These are phyloP conservation scores for Furcasterigmium furcatum DNA, from an alignment of 2,329 filamentous ascomycete genomes.

Conservation along the genomic window DNA sequence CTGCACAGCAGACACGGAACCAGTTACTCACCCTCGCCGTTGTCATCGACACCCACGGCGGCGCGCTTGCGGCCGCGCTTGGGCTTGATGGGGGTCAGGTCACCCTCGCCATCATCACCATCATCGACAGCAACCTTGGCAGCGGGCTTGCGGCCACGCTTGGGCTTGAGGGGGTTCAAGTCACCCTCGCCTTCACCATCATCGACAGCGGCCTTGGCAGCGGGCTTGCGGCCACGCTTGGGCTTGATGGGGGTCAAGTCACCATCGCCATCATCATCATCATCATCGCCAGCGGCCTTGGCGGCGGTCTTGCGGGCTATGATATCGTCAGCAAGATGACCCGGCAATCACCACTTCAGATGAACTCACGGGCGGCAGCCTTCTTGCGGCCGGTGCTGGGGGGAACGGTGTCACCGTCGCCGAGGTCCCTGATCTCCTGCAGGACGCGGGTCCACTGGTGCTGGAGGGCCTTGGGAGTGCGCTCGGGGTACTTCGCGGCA, in stretches of 20 bases:
- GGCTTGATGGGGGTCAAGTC: conserved; percentile 5
- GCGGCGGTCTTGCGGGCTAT: not conserved
- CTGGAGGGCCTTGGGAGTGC: not conserved
- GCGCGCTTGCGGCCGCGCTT: not conserved
- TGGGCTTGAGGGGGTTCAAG: conserved; percentile 4
- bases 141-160: not conserved
- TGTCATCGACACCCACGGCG: not conserved
- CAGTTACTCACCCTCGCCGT: not conserved
- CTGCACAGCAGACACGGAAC: no score
- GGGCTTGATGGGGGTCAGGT: conserved; percentile 4
- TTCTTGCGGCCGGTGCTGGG: not conserved
- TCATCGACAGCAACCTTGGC: not conserved
- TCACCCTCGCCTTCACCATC: not conserved
- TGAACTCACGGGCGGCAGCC: not conserved
- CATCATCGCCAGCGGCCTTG: not conserved
- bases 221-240: not conserved
- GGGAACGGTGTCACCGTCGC: not conserved
- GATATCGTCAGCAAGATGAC: not conserved
- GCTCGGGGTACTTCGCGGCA: not conserved
- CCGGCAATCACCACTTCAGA: not conserved
- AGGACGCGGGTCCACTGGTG: not conserved
- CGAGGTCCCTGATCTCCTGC: not conserved
- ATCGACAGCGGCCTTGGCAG: not conserved
- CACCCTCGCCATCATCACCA: no score
- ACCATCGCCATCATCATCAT: no score